Percentiles rank a stretch among this genome's conserved stretches.
phyloP scores from a whole-genome alignment of 129 eudicot species.

The Oenanthe sinensis region DNA sequence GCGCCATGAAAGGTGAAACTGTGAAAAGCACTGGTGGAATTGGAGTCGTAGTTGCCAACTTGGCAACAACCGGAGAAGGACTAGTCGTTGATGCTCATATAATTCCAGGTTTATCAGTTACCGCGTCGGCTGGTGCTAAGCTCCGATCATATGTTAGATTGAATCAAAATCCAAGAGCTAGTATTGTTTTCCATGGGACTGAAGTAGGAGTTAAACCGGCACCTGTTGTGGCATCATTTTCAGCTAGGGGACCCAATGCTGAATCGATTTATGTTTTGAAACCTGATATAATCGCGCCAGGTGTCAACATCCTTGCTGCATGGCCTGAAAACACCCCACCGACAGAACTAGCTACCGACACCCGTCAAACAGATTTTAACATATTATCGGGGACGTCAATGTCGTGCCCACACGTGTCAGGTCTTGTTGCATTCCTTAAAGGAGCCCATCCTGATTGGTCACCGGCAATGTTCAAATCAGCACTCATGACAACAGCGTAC shows the following conservation, averaged over 20 bases:
- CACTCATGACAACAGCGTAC: slow-evolving; percentile 64
- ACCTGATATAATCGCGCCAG: slow-evolving; percentile 87
- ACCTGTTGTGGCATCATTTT: slow-evolving; percentile 64
- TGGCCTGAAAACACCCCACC: slow-evolving; percentile 68
- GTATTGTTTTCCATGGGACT: slow-evolving; percentile 45
- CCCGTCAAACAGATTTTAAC: slow-evolving; percentile 48
- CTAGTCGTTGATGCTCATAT: slow-evolving; percentile 48
- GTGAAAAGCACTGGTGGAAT: slow-evolving; percentile 60
- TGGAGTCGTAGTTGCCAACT: slow-evolving; percentile 63
- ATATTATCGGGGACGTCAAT: slow-evolving; percentile 78
- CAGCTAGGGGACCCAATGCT: slow-evolving; percentile 61
- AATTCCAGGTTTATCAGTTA: slow-evolving; percentile 56
- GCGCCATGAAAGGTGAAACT: slow-evolving; percentile 49
- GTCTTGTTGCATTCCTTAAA: slow-evolving; percentile 69
- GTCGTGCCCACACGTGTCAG: slow-evolving; percentile 90
- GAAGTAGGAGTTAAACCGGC: slow-evolving; percentile 54
- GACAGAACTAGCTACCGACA: slow-evolving; percentile 31
- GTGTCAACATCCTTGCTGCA: slow-evolving; percentile 79
- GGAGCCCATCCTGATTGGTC: slow-evolving; percentile 96
- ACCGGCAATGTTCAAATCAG: slow-evolving; percentile 72
- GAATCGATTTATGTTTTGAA: slow-evolving; percentile 45
- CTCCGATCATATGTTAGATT: slow-evolving; percentile 31
- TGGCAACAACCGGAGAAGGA: slow-evolving; percentile 58
- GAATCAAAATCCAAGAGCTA: slow-evolving; percentile 37
- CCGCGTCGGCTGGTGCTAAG: slow-evolving; percentile 33